phyloP scores from a whole-genome alignment of 495 filamentous ascomycete genomes.

The Penicillium silybi region DNA sequence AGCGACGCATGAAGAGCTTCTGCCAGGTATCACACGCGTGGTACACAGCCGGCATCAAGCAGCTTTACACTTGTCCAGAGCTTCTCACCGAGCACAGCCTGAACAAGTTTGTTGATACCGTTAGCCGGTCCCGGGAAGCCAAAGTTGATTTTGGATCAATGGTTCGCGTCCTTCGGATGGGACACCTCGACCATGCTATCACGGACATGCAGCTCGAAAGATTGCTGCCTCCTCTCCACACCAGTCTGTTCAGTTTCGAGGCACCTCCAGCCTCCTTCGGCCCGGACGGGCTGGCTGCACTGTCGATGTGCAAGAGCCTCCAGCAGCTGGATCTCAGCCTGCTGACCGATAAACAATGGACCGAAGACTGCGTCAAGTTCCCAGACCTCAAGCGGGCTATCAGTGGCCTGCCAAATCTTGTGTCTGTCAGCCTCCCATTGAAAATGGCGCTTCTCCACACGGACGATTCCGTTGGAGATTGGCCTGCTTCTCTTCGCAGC shows the following conservation, averaged over 20 bases:
- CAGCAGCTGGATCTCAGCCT: not conserved
- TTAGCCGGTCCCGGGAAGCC: not conserved
- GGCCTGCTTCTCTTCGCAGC: not conserved
- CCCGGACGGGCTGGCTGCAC: not conserved
- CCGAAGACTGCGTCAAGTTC: not conserved
- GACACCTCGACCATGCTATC: not conserved
- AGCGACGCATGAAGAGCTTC: conserved; percentile 47
- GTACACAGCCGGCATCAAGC: not conserved
- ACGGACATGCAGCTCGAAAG: not conserved
- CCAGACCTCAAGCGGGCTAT: not conserved
- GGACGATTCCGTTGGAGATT: not conserved
- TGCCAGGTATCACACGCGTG: conserved; percentile 49
- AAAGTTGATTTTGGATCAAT: not conserved
- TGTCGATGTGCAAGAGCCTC: not conserved
- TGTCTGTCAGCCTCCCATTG: not conserved
- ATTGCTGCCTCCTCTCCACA: not conserved
- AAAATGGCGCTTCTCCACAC: not conserved
- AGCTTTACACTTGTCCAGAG: not conserved
- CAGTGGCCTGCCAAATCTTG: not conserved
- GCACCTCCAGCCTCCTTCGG: not conserved
- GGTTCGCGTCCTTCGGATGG: not conserved
- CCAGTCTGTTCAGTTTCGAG: not conserved
- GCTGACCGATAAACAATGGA: not conserved
- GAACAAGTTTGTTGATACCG: not conserved
- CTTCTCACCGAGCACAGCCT: not conserved